Percentiles rank a stretch among this genome's conserved stretches.
phyloP scores from a whole-genome alignment of 805 yeast genomes.

The Debaryomyces castellii region DNA sequence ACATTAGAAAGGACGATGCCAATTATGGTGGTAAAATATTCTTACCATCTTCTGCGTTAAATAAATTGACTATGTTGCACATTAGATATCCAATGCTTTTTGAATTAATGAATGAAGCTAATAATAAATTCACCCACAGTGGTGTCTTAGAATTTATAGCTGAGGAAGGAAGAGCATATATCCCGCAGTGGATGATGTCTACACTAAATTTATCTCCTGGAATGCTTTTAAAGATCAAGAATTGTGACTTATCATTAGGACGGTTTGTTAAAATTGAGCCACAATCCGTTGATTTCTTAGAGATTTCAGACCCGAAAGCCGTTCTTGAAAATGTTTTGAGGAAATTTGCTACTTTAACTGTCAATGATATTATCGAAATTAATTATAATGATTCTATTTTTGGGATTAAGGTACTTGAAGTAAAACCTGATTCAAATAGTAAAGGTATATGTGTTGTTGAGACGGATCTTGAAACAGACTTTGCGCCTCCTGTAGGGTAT shows the following conservation, averaged over 20 bases:
- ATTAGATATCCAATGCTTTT: constrained; percentile 96
- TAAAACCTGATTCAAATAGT: constrained; percentile 66
- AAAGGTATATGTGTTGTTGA: constrained; percentile 91
- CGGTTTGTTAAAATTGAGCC: constrained; percentile 91
- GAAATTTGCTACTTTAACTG: constrained; percentile 83
- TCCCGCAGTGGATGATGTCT: constrained; percentile 96
- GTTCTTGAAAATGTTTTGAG: constrained; percentile 90
- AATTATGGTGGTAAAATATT: constrained; percentile 96
- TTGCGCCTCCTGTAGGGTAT: constrained; percentile 98
- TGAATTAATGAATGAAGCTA: constrained; percentile 68
- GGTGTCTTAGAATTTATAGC: constrained; percentile 97
- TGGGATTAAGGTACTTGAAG: constrained; percentile 82
- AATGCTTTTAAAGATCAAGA: constrained; percentile 69
- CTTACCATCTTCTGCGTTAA: constrained; percentile 88
- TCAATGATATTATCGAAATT: constrained; percentile 80
- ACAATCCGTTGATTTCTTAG: constrained; percentile 88
- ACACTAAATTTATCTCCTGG: constrained; percentile 77
- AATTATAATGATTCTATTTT: constrained; percentile 77
- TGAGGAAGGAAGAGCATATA: constrained; percentile 92
- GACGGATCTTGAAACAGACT: constrained; percentile 94
- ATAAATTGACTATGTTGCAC: constrained; percentile 83
- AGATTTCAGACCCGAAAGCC: constrained; percentile 94
- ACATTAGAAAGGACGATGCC: constrained; percentile 67
- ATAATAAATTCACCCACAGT: constrained; percentile 66
- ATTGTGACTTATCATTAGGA: constrained; percentile 82